Evolutionary conservation across 2,329 filamentous ascomycete species (phyloP).

Genomic region (Anisogramma anomala): DNA sequence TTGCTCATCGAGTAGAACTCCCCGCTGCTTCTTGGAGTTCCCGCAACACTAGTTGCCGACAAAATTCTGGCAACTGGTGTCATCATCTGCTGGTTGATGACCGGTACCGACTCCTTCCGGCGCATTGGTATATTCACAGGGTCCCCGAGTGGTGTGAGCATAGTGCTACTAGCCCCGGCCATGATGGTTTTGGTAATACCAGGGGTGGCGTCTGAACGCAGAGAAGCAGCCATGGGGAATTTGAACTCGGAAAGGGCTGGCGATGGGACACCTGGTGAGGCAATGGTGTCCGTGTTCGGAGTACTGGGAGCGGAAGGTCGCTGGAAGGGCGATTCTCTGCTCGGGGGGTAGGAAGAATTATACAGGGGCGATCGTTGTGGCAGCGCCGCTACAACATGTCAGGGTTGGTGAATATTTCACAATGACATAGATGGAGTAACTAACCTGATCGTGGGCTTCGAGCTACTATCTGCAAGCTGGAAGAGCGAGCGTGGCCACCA

Average conservation of each 20-base stretch:
- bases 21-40: slow-evolving; percentile 79
- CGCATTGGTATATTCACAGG: slow-evolving; percentile 27
- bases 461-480: slow-evolving; percentile 66
- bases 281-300: slow-evolving; percentile 26
- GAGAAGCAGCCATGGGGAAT: slow-evolving; percentile 39
- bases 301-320: slow-evolving; percentile 34
- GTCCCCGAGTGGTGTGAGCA: slow-evolving; percentile 25
- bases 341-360: slow-evolving; percentile 43
- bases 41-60: slow-evolving; percentile 63
- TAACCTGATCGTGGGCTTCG: slow-evolving; percentile 32
- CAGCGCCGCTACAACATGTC: slow-evolving; percentile 24
- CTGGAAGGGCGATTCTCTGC: slow-evolving; percentile 28
- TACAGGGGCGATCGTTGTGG: slow-evolving; percentile 40
- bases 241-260: slow-evolving; percentile 43
- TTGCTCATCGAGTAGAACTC: slow-evolving; percentile 95
- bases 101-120: slow-evolving; percentile 34
- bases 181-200: slow-evolving; percentile 22
- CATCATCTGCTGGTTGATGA: slow-evolving; percentile 43
- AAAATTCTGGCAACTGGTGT: slow-evolving; percentile 57
- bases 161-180: slow-evolving; percentile 29
- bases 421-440: slow-evolving; percentile 13
- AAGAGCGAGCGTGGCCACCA: slow-evolving; percentile 62
- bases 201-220: slow-evolving; percentile 25
- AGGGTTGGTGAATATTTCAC: background rate
- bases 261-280: slow-evolving; percentile 30